Evolutionary conservation across 1,139 yeast species (phyloP), one percentile per base, ranked within the genome.

Genomic region (Geotrichum klebahnii): DNA sequence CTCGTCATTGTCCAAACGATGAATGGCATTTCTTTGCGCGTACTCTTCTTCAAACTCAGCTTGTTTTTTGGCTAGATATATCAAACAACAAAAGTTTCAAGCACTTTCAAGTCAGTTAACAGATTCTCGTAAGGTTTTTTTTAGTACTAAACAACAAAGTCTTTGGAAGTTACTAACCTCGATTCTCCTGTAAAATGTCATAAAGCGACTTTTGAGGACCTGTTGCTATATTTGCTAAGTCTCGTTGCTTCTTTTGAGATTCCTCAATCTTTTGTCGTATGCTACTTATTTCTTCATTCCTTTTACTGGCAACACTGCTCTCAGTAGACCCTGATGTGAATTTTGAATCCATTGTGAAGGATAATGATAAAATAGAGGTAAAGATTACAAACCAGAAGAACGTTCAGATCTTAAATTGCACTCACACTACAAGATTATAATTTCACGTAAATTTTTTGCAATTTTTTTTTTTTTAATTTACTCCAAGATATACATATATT

Each of bases 1-100:
- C 44, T 60, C 63, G 35, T 60, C 62, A 12, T 58, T 58, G 50
- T 60, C 62, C 10, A 60, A 55, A 20, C 58, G 40, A 16, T 61
- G 61, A 12, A 60, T 51, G 28, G 54, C 55, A 33, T 56, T 58
- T 8, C 56, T 40, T 28, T 53, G 52, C 16, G 57, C 54, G 20
- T 49, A 46, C 24, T 48, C 54, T 37, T 59, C 60, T 42, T 58
- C 59, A 36, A 50, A 52, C 24, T 56, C 59, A 22, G 52, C 57
- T 49, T 59, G 60, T 26, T 59, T 56, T 24, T 45, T 44, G 19
- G 55, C 60, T 56, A 42, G 3, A 35, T n/a, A 17, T 10, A 32
- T 40, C 32, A 39, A 23, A 16, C 17, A 24, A 3, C 42, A 19
- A 38, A 38, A n/a, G n/a, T n/a, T n/a, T n/a, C 14, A 12, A 20